Percentiles rank a stretch among this genome's conserved stretches.
Conservation (phyloP, 1,284 basidiomycete genomes). For the Heterobasidion occidentale region DNA sequence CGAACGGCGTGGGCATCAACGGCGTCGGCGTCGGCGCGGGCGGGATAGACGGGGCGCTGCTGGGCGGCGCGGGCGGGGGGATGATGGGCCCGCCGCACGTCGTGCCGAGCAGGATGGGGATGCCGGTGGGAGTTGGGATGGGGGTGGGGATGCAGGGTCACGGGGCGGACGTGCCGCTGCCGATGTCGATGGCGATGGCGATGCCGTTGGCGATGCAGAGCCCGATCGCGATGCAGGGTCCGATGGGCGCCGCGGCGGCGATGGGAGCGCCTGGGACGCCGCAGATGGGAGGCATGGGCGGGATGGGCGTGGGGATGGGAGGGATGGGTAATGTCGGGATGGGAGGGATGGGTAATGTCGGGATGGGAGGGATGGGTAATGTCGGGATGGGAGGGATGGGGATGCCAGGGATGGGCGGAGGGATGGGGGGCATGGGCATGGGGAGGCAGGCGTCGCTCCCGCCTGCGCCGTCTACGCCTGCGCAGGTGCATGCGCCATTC, state of each 20-base stretch:
- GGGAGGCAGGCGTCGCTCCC: neutral
- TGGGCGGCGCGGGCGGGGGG: neutral
- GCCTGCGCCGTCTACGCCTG: slow-evolving; percentile 1
- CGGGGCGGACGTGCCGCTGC: neutral
- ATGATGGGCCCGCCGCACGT: neutral
- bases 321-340: neutral
- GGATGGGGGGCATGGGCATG: neutral
- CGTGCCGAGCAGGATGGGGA: neutral
- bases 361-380: neutral
- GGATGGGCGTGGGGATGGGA: neutral
- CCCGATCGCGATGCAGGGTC: neutral
- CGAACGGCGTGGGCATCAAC: neutral
- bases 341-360: neutral
- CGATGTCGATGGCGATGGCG: neutral
- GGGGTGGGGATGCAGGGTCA: neutral
- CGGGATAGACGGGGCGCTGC: slow-evolving; percentile 11
- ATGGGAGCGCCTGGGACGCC: neutral
- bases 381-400: neutral
- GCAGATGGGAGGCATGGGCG: neutral
- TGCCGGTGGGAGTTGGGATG: neutral
- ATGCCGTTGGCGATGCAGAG: neutral
- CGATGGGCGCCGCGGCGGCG: neutral
- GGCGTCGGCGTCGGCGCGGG: neutral
- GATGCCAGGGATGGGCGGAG: neutral
- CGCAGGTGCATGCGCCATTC: no score